A percentile compares a stretch with the other conserved stretches of the same genome.
phyloP scores from a whole-genome alignment of 2,329 filamentous ascomycete species.

The Aspergillus amoenus region DNA sequence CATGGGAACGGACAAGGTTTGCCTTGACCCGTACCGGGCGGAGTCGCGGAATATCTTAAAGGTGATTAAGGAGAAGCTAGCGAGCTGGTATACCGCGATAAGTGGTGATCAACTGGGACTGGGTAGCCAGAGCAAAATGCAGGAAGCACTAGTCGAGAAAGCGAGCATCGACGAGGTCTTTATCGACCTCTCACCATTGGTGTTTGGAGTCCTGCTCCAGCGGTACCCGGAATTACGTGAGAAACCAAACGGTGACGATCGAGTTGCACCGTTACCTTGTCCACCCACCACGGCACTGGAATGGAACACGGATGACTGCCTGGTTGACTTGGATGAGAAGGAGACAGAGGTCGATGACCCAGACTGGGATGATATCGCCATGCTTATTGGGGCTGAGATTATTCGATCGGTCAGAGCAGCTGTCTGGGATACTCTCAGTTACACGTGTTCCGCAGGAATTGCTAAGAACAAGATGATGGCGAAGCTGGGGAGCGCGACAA shows the following conservation, averaged over 20 bases:
- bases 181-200: slow-evolving; percentile 81
- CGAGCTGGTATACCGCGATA: slow-evolving; percentile 39
- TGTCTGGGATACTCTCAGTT: slow-evolving; percentile 70
- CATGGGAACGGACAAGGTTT: slow-evolving; percentile 89
- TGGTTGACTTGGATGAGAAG: slow-evolving; percentile 72
- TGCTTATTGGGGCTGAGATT: slow-evolving; percentile 85
- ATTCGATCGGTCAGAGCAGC: slow-evolving; percentile 70
- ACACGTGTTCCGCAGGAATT: slow-evolving; percentile 89
- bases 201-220: slow-evolving; percentile 72
- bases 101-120: slow-evolving; percentile 14
- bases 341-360: slow-evolving; percentile 76
- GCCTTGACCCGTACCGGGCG: slow-evolving; percentile 84
- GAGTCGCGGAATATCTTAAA: slow-evolving; percentile 81
- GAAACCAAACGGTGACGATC: slow-evolving; percentile 53
- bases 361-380: slow-evolving; percentile 94
- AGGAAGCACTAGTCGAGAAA: slow-evolving; percentile 72
- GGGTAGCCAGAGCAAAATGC: slow-evolving; percentile 19
- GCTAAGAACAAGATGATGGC: slow-evolving; percentile 92
- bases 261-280: slow-evolving; percentile 65
- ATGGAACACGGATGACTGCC: slow-evolving; percentile 74
- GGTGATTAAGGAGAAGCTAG: slow-evolving; percentile 72
- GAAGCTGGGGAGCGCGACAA: slow-evolving; percentile 86
- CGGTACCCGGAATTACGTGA: slow-evolving; percentile 69
- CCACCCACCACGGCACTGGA: slow-evolving; percentile 73
- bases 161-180: slow-evolving; percentile 96